A percentile compares a stretch with the other conserved stretches of the same genome.
Evolutionary conservation across 2,329 filamentous ascomycete species (phyloP).

Genomic region (Curvularia lunata): DNA sequence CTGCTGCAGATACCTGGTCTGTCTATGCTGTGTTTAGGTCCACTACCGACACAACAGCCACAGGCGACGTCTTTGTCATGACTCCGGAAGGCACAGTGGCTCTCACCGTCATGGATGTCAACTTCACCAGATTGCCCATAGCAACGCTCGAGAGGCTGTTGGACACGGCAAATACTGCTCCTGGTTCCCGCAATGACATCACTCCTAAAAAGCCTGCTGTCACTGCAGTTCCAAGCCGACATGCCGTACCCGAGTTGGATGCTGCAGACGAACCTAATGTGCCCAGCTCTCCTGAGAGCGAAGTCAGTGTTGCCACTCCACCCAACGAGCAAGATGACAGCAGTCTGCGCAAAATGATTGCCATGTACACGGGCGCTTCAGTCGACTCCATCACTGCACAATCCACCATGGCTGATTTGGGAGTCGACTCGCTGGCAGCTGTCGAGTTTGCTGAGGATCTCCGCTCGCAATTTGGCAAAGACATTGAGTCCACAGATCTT

Average conservation of each 20-base stretch:
- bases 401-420: slow-evolving; percentile 9
- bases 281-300: not conserved
- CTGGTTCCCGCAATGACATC: not conserved
- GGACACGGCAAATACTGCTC: not conserved
- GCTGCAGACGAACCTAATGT: slow-evolving; percentile 4
- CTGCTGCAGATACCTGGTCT: slow-evolving; percentile 4
- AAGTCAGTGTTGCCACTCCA: not conserved
- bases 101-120: slow-evolving; percentile 11
- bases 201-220: not conserved
- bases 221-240: slow-evolving; percentile 1
- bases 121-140: slow-evolving; percentile 18
- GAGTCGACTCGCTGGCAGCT: slow-evolving; percentile 3
- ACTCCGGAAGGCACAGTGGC: slow-evolving; percentile 1
- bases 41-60: slow-evolving; percentile 3
- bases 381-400: slow-evolving; percentile 3
- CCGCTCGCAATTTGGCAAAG: slow-evolving; percentile 5
- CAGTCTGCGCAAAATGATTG: slow-evolving; percentile 11
- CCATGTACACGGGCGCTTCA: slow-evolving; percentile 16
- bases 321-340: slow-evolving; percentile 2
- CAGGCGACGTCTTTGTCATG: slow-evolving; percentile 21
- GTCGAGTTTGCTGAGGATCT: slow-evolving; percentile 3
- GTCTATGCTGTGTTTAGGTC: slow-evolving; percentile 14
- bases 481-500: slow-evolving; percentile 1
- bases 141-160: slow-evolving; percentile 13
- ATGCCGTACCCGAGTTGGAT: not conserved